Evolutionary conservation across 208 protist genomes (phyloP).

Genomic region (Strigomonas galati): DNA sequence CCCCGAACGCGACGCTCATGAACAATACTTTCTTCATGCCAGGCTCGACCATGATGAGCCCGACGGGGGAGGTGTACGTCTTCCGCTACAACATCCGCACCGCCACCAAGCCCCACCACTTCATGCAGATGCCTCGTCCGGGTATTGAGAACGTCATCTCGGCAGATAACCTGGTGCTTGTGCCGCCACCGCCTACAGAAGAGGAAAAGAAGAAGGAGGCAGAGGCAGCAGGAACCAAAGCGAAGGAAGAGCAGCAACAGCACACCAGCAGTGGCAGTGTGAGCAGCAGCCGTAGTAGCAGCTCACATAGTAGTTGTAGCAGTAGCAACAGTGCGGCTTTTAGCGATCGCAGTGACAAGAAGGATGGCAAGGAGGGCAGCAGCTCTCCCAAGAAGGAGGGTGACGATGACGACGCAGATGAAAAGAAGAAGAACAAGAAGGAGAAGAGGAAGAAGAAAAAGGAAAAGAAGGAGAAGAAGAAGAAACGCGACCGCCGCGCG

Average conservation of each 20-base stretch:
- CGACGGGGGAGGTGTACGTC: slow-evolving; percentile 19
- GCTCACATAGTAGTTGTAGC: too few relatives aligned
- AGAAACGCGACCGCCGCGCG: too few relatives aligned
- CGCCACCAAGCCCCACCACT: slow-evolving; percentile 6
- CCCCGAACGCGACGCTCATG: slow-evolving; percentile 1
- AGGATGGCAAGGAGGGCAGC: background rate
- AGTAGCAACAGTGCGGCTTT: background rate
- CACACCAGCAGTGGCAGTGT: background rate
- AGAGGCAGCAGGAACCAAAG: too few relatives aligned
- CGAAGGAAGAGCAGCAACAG: too few relatives aligned
- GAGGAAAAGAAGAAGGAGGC: background rate
- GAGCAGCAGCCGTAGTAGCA: too few relatives aligned
- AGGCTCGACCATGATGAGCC: slow-evolving; percentile 10
- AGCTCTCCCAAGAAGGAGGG: background rate
- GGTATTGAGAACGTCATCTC: background rate
- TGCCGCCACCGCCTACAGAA: background rate
- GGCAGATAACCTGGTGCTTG: background rate
- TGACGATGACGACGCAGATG: background rate
- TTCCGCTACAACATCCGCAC: slow-evolving; percentile 34
- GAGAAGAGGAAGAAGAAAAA: background rate
- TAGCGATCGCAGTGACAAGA: background rate
- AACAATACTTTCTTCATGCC: background rate
- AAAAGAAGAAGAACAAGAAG: background rate
- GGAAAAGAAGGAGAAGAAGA: too few relatives aligned
- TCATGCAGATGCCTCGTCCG: slow-evolving; percentile 9